phyloP scores from a whole-genome alignment of 75 land plant species.

The Picea sitchensis region DNA sequence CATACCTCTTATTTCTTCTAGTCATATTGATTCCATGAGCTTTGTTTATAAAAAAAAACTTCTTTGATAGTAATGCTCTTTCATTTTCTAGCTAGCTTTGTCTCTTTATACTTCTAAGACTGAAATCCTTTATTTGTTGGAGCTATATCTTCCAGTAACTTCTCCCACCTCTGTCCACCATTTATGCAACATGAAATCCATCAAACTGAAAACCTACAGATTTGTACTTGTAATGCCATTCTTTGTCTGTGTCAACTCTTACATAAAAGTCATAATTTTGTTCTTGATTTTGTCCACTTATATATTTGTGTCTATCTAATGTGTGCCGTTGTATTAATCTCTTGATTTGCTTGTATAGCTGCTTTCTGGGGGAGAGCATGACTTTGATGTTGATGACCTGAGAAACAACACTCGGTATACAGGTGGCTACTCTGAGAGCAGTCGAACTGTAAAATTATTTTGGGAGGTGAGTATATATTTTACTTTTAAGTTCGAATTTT shows the following conservation, averaged over 20 bases:
- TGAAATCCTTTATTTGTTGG: no score
- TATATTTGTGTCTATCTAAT: not conserved
- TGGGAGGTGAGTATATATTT: constrained; percentile 79
- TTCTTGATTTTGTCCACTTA: not conserved
- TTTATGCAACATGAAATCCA: not conserved
- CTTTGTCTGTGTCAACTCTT: not conserved
- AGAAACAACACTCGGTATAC: constrained; percentile 73
- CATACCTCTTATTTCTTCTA: not conserved
- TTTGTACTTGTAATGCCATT: not conserved
- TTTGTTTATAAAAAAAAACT: not conserved
- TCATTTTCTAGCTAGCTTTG: no score
- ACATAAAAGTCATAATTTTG: not conserved
- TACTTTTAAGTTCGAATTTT: not conserved
- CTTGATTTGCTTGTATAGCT: constrained; percentile 39
- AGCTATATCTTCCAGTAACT: not conserved
- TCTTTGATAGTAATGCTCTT: no score
- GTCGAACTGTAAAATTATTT: constrained; percentile 82
- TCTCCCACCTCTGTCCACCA: not conserved
- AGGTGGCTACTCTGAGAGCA: constrained; percentile 86
- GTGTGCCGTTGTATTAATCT: not conserved
- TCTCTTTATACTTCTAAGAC: no score
- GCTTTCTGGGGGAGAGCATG: constrained; percentile 94
- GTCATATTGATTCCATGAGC: not conserved
- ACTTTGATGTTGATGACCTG: constrained; percentile 87
- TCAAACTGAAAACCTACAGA: not conserved